Percentiles rank a stretch among this genome's conserved stretches.
Conservation (phyloP, 192 early-diverging fungal species). For the Coemansia sp. region DNA sequence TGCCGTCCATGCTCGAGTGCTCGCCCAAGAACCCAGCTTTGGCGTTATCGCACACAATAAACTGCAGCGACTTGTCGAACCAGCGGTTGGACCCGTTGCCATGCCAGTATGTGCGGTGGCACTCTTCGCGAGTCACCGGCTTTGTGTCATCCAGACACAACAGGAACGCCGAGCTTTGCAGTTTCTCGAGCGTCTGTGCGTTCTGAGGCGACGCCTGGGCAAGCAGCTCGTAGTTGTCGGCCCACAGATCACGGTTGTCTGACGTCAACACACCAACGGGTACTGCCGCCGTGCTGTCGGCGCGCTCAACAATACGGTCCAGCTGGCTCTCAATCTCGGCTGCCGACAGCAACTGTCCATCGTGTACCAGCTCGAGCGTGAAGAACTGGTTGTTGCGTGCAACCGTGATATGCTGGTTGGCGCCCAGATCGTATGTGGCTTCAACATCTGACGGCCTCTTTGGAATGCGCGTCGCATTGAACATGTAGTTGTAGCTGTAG, state of each 20-base stretch:
- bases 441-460: constrained; percentile 81
- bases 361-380: constrained; percentile 65
- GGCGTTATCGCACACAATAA: constrained; percentile 93
- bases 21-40: constrained; percentile 96
- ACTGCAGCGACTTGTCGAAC: constrained; percentile 96
- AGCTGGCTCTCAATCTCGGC: constrained; percentile 76
- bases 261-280: constrained; percentile 85
- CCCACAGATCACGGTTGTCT: constrained; percentile 92
- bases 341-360: constrained; percentile 60
- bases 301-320: constrained; percentile 63
- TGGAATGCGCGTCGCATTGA: constrained; percentile 93
- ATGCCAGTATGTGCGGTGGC: constrained; percentile 88
- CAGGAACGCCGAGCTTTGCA: constrained; percentile 88
- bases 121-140: constrained; percentile 89
- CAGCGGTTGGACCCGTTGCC: constrained; percentile 94
- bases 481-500: constrained; percentile 94
- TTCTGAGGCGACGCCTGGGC: constrained; percentile 60
- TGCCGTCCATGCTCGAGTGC: constrained; percentile 95
- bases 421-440: constrained; percentile 65
- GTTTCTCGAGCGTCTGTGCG: constrained; percentile 70
- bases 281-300: constrained; percentile 65
- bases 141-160: constrained; percentile 83
- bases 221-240: constrained; percentile 70
- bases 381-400: constrained; percentile 92
- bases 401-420: constrained; percentile 83